A percentile compares a stretch with the other conserved stretches of the same genome.
phyloP scores from a whole-genome alignment of 2,329 filamentous ascomycete genomes.

The Pseudocercospora fijiensis region DNA sequence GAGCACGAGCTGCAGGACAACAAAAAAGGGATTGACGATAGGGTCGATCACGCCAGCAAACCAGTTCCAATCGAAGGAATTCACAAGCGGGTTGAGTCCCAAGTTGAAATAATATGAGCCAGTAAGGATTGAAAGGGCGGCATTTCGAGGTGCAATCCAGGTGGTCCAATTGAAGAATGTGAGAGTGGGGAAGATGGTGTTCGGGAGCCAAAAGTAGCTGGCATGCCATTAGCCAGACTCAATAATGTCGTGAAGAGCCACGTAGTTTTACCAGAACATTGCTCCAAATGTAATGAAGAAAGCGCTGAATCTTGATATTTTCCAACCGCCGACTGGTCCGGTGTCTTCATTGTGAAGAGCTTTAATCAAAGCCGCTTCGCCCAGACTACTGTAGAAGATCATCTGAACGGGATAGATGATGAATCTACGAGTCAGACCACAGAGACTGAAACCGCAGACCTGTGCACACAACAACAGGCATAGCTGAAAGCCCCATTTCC shows the following conservation, averaged over 20 bases:
- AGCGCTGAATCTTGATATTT: constrained; percentile 5
- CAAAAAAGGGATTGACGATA: constrained; percentile 40
- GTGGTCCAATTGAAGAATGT: constrained; percentile 13
- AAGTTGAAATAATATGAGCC: constrained; percentile 11
- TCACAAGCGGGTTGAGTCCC: constrained; percentile 40
- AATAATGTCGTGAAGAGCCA: not conserved
- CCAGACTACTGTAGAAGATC: constrained; percentile 67
- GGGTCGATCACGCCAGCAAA: constrained; percentile 52
- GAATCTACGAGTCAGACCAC: constrained; percentile 74
- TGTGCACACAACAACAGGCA: constrained; percentile 7
- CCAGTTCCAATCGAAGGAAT: constrained; percentile 82
- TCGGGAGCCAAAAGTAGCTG: constrained; percentile 6
- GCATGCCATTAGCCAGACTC: not conserved
- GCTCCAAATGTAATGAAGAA: constrained; percentile 6
- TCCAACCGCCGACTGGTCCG: constrained; percentile 1
- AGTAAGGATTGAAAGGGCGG: constrained; percentile 7
- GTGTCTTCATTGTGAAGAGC: constrained; percentile 10
- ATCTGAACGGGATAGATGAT: constrained; percentile 80
- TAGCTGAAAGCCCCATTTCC: constrained; percentile 12
- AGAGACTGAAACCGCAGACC: constrained; percentile 73
- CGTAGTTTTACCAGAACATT: not conserved
- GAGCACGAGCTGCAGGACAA: not conserved
- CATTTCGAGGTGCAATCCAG: constrained; percentile 11
- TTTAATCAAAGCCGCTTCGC: constrained; percentile 12
- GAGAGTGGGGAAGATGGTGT: constrained; percentile 10